Conservation (phyloP, 2,329 filamentous ascomycete genomes). For the Microdochium nivale region DNA sequence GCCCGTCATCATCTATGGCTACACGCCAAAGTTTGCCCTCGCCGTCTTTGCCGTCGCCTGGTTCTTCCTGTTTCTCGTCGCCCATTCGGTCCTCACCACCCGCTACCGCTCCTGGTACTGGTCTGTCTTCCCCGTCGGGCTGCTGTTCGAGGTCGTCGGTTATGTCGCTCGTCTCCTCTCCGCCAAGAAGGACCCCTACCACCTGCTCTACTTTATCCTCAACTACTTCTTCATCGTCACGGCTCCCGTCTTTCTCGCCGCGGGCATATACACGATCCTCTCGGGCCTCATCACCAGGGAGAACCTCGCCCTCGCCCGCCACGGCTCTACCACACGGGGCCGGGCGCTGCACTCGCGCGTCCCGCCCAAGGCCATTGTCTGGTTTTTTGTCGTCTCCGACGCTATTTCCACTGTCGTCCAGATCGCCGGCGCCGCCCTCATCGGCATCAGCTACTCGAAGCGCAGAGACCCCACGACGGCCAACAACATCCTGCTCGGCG, state of each 20-base stretch:
- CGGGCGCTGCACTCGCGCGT: conserved; percentile 29
- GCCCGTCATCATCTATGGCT: conserved; percentile 40
- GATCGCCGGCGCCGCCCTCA: conserved; percentile 43
- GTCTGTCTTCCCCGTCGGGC: conserved; percentile 31
- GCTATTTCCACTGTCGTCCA: conserved; percentile 44
- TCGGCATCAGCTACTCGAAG: conserved; percentile 39
- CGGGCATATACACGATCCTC: conserved; percentile 46
- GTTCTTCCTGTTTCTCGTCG: conserved; percentile 30
- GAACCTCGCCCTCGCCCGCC: neutral
- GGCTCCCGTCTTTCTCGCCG: conserved; percentile 48
- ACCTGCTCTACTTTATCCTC: conserved; percentile 45
- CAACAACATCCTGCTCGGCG: conserved; percentile 47
- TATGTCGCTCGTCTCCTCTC: conserved; percentile 40
- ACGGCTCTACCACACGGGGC: no score
- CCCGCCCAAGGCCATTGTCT: conserved; percentile 36
- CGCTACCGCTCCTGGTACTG: conserved; percentile 36
- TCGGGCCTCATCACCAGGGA: conserved; percentile 35
- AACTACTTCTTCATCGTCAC: conserved; percentile 55
- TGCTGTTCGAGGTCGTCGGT: conserved; percentile 39
- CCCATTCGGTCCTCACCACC: conserved; percentile 27
- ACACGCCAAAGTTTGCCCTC: conserved; percentile 36
- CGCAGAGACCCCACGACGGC: conserved; percentile 37
- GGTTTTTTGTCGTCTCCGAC: conserved; percentile 46
- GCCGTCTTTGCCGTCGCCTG: conserved; percentile 31
- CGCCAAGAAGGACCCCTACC: conserved; percentile 40